Conservation (phyloP, 495 filamentous ascomycete genomes). For the Penicillium maclennaniae region DNA sequence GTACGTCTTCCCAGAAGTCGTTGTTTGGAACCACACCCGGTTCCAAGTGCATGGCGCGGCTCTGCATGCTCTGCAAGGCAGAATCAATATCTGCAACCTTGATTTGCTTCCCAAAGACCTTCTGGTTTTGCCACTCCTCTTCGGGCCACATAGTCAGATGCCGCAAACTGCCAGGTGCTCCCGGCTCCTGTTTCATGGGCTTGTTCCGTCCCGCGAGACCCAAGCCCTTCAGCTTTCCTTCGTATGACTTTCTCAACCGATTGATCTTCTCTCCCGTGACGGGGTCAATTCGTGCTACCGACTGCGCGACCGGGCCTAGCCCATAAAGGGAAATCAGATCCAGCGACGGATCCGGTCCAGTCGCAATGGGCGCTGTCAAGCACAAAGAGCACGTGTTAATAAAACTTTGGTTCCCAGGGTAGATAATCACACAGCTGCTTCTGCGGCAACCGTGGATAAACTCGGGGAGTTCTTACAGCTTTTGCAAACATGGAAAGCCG, state of each 20-base stretch:
- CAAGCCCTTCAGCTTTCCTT: slow-evolving; percentile 61
- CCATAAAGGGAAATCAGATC: slow-evolving; percentile 63
- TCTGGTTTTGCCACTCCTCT: slow-evolving; percentile 62
- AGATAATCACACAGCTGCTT: slow-evolving; percentile 28
- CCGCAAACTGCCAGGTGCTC: slow-evolving; percentile 37
- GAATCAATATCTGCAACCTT: slow-evolving; percentile 43
- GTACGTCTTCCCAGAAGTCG: slow-evolving; percentile 53
- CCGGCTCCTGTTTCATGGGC: slow-evolving; percentile 47
- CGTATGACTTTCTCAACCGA: slow-evolving; percentile 69
- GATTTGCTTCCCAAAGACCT: slow-evolving; percentile 58
- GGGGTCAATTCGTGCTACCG: slow-evolving; percentile 62
- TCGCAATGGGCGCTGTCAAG: slow-evolving; percentile 40
- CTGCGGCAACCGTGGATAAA: slow-evolving; percentile 24
- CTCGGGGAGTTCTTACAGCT: slow-evolving; percentile 46
- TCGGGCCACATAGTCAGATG: slow-evolving; percentile 55
- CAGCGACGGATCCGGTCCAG: slow-evolving; percentile 56
- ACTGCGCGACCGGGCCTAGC: slow-evolving; percentile 56
- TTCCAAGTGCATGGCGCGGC: slow-evolving; percentile 52
- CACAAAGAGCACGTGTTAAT: slow-evolving; percentile 40
- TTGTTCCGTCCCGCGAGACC: slow-evolving; percentile 62
- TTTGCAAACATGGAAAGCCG: slow-evolving; percentile 51
- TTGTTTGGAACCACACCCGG: slow-evolving; percentile 54
- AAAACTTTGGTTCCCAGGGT: slow-evolving; percentile 28
- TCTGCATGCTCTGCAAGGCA: slow-evolving; percentile 44
- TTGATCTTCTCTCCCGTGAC: slow-evolving; percentile 68